These are phyloP conservation scores for Lycium ferocissimum DNA, from an alignment of 257 asterid genomes.

Conservation along the genomic window DNA sequence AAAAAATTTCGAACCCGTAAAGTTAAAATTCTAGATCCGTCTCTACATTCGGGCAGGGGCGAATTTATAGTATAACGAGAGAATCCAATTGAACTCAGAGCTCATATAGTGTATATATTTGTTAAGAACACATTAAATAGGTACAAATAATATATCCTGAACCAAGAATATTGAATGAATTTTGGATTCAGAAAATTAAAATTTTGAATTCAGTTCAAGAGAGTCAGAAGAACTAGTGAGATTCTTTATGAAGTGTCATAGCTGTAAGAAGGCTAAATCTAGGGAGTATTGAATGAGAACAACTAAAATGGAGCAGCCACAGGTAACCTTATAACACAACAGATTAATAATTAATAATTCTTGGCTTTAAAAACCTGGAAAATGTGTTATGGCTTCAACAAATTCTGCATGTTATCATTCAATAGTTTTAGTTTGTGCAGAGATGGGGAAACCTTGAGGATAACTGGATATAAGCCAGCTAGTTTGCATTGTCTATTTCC, in stretches of 20 bases:
- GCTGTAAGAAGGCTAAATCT: slow-evolving; percentile 26
- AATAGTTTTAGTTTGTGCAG: not conserved
- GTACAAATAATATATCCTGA: not conserved
- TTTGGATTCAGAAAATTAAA: not conserved
- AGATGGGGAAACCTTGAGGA: not conserved
- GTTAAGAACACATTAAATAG: not conserved
- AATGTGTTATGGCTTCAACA: slow-evolving; percentile 13
- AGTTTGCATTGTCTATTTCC: not conserved
- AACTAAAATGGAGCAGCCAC: not conserved
- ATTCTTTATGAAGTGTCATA: not conserved
- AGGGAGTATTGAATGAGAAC: slow-evolving; percentile 17
- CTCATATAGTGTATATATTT: not conserved
- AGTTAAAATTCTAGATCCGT: no score
- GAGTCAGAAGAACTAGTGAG: not conserved
- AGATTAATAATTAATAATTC: not conserved
- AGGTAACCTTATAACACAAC: slow-evolving; percentile 11
- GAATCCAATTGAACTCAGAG: not conserved
- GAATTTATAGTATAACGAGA: no score
- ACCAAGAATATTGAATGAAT: not conserved
- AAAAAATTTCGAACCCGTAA: no score
- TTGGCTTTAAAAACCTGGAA: not conserved
- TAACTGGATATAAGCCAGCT: no score
- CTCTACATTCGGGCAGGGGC: no score
- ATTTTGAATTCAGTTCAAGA: not conserved
- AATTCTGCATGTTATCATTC: not conserved